Percentiles rank a stretch among this genome's conserved stretches.
These are phyloP conservation scores for Ogataea chonburiensis DNA, from an alignment of 805 yeast genomes.

Conservation along the genomic window DNA sequence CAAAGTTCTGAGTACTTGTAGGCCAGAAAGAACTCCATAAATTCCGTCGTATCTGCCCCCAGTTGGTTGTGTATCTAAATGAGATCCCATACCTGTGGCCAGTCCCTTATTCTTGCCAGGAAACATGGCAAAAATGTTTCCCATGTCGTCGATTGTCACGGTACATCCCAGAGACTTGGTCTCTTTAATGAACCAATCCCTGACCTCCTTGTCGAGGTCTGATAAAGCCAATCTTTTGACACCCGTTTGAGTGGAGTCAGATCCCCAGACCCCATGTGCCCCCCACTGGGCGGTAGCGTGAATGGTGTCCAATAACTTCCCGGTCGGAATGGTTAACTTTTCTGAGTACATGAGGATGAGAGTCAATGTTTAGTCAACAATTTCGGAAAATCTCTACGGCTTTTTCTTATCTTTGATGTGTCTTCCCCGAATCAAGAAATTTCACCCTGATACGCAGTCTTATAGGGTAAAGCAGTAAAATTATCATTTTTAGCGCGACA, in stretches of 20 bases:
- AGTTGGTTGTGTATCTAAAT: constrained; percentile 74
- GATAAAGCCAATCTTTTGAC: constrained; percentile 63
- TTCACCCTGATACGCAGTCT: too few relatives aligned
- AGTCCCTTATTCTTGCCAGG: constrained; percentile 49
- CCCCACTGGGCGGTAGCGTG: constrained; percentile 60
- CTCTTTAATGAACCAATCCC: constrained; percentile 64
- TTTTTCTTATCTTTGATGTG: too few relatives aligned
- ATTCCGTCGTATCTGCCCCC: constrained; percentile 80
- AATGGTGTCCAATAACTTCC: constrained; percentile 54
- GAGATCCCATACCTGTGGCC: constrained; percentile 66
- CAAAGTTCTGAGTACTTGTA: constrained; percentile 65
- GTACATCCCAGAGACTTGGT: constrained; percentile 53
- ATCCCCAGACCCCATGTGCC: constrained; percentile 63
- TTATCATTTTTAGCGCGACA: too few relatives aligned
- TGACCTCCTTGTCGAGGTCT: constrained; percentile 60
- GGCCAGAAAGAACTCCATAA: constrained; percentile 63
- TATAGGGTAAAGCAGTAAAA: too few relatives aligned
- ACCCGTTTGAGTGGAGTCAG: constrained; percentile 56
- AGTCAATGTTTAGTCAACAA: too few relatives aligned
- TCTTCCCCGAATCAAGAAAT: too few relatives aligned
- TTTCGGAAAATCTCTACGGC: too few relatives aligned
- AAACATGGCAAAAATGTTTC: constrained; percentile 64
- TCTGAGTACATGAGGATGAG: too few relatives aligned
- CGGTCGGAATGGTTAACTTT: too few relatives aligned
- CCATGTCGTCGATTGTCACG: constrained; percentile 60